These are phyloP conservation scores for Blumeria hordei DNA, from an alignment of 2,329 filamentous ascomycete species.

Conservation along the genomic window DNA sequence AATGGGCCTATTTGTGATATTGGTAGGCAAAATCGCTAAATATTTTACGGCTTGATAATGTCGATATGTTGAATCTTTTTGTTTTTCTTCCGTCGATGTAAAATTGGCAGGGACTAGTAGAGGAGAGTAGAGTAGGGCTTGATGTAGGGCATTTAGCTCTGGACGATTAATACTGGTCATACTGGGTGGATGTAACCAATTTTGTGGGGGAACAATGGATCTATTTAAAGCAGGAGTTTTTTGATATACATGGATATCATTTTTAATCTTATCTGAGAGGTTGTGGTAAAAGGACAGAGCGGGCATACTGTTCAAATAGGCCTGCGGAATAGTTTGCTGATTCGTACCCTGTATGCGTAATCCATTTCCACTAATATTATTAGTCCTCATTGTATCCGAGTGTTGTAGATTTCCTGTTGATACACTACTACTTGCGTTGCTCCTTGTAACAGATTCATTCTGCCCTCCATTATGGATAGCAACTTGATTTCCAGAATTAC, in stretches of 20 bases:
- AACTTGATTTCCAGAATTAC: not conserved
- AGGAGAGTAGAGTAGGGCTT: conserved; percentile 31
- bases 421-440: not conserved
- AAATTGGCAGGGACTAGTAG: conserved; percentile 13
- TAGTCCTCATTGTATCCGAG: conserved; percentile 2
- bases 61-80: conserved; percentile 8
- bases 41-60: conserved; percentile 31
- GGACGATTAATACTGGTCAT: conserved; percentile 17
- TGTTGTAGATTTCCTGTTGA: not conserved
- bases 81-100: conserved; percentile 9
- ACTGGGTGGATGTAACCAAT: conserved; percentile 3
- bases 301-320: no score
- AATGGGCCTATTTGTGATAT: conserved; percentile 11
- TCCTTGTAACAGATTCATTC: conserved; percentile 3
- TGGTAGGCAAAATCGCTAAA: conserved; percentile 24
- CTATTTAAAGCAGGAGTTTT: conserved; percentile 5
- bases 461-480: not conserved
- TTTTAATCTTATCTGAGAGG: not conserved
- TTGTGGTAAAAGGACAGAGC: not conserved
- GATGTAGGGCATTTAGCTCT: conserved; percentile 27
- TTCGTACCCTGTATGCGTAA: conserved; percentile 3
- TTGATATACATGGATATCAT: conserved; percentile 7
- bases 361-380: conserved; percentile 6
- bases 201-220: conserved; percentile 17
- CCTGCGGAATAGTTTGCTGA: not conserved